Percentiles rank a stretch among this genome's conserved stretches.
These are phyloP conservation scores for Aegle marmelos DNA, from an alignment of 345 rosid genomes.

Conservation along the genomic window DNA sequence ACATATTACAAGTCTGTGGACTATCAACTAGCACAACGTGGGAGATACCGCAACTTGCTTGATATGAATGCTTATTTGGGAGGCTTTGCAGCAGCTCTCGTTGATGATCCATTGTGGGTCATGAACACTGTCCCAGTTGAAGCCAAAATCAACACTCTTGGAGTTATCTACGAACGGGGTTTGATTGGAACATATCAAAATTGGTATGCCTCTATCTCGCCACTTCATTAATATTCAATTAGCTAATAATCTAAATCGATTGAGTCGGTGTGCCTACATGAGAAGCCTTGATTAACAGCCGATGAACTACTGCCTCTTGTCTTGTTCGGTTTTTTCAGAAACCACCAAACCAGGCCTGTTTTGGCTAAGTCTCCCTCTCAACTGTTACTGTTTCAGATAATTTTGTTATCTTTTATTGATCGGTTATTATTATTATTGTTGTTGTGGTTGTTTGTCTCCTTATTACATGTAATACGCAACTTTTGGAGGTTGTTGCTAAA, in stretches of 20 bases:
- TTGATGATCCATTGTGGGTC: constrained; percentile 79
- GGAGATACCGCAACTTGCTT: constrained; percentile 84
- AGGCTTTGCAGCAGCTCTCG: constrained; percentile 82
- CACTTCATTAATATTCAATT: not conserved
- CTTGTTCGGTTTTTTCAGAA: not conserved
- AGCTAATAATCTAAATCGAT: not conserved
- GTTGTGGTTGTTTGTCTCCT: not conserved
- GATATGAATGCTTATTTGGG: constrained; percentile 84
- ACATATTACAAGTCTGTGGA: constrained; percentile 68
- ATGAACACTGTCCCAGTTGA: constrained; percentile 80
- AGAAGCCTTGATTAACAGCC: not conserved
- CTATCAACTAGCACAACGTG: constrained; percentile 54
- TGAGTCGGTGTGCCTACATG: not conserved
- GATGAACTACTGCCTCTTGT: not conserved
- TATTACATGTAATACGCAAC: not conserved
- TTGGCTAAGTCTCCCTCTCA: not conserved
- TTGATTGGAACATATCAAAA: constrained; percentile 88
- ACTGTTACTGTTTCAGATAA: not conserved
- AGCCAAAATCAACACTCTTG: constrained; percentile 61
- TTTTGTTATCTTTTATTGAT: not conserved
- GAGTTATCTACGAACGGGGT: constrained; percentile 84
- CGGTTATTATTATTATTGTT: too few relatives aligned
- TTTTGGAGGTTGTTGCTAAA: not conserved
- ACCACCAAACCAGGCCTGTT: not conserved
- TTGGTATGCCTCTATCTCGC: constrained; percentile 43